These are phyloP conservation scores for Flammula alnicola DNA, from an alignment of 1,284 basidiomycete genomes.

Conservation along the genomic window DNA sequence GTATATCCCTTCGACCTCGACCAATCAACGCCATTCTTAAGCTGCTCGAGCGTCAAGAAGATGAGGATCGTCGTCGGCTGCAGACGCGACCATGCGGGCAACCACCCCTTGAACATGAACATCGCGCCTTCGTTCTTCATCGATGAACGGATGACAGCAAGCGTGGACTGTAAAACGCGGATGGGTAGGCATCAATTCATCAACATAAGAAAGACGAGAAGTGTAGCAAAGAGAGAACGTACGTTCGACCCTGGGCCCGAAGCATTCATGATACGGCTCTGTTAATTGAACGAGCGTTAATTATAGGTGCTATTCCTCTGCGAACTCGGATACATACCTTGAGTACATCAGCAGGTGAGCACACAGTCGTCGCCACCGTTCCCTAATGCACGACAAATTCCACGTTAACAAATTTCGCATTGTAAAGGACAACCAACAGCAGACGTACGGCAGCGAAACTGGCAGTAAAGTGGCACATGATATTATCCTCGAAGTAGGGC, in stretches of 20 bases:
- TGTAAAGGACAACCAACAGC: conserved; percentile 1
- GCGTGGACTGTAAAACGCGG: conserved; percentile 54
- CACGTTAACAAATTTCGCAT: too few relatives aligned
- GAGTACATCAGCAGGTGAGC: conserved; percentile 90
- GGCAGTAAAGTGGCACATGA: conserved; percentile 81
- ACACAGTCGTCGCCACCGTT: conserved; percentile 92
- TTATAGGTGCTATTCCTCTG: not conserved
- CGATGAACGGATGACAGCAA: conserved; percentile 73
- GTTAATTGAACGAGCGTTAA: conserved; percentile 6
- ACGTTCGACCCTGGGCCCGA: conserved; percentile 79
- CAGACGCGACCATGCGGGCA: conserved; percentile 83
- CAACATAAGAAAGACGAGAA: not conserved
- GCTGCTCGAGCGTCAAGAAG: conserved; percentile 83
- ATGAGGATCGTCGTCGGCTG: conserved; percentile 87
- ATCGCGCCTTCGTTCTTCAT: conserved; percentile 81
- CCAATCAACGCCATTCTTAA: conserved; percentile 69
- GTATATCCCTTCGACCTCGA: conserved; percentile 41
- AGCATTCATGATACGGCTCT: conserved; percentile 89
- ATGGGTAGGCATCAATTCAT: not conserved
- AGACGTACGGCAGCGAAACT: conserved; percentile 80
- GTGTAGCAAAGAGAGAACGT: conserved; percentile 34
- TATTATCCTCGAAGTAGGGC: conserved; percentile 78
- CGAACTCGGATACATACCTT: conserved; percentile 61
- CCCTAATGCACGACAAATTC: conserved; percentile 55
- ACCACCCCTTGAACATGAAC: conserved; percentile 95